Percentiles rank a stretch among this genome's conserved stretches.
Conservation (phyloP, 73 alveolate genomes). For the Stentor roeselii region DNA sequence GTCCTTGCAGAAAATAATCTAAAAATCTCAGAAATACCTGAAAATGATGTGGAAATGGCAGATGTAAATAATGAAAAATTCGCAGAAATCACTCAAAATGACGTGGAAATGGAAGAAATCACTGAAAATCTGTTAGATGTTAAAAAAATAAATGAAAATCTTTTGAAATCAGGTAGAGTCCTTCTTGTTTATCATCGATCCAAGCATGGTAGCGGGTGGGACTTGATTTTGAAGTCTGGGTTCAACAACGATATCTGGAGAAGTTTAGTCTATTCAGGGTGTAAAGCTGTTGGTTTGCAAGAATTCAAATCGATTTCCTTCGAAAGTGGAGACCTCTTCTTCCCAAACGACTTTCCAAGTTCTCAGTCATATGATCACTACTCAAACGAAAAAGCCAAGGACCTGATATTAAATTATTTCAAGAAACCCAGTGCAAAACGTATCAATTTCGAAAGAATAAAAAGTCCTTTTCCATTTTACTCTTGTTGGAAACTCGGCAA, state of each 20-base stretch:
- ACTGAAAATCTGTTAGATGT: neutral
- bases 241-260: conserved; percentile 35
- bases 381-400: neutral
- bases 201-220: conserved; percentile 34
- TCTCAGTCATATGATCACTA: neutral
- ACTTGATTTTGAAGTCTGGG: conserved; percentile 25
- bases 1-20: too few species aligned
- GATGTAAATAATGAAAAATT: neutral
- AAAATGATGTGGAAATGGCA: conserved; percentile 27
- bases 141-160: too few species aligned
- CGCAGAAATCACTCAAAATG: conserved; percentile 5
- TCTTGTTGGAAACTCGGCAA: conserved; percentile 19
- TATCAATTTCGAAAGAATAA: conserved; percentile 27
- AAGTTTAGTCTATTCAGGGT: neutral
- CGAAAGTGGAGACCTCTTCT: conserved; percentile 18
- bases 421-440: conserved; percentile 20
- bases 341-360: conserved; percentile 26
- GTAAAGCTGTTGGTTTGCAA: conserved; percentile 39
- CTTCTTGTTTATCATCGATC: neutral
- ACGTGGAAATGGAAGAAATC: neutral
- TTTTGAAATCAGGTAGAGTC: too few species aligned
- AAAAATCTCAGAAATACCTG: conserved; percentile 25
- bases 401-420: neutral
- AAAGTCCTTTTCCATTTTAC: conserved; percentile 38
- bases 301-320: conserved; percentile 29